phyloP scores from a whole-genome alignment of 352 stramenopile genomes.

The Phytopythium ostracodes region DNA sequence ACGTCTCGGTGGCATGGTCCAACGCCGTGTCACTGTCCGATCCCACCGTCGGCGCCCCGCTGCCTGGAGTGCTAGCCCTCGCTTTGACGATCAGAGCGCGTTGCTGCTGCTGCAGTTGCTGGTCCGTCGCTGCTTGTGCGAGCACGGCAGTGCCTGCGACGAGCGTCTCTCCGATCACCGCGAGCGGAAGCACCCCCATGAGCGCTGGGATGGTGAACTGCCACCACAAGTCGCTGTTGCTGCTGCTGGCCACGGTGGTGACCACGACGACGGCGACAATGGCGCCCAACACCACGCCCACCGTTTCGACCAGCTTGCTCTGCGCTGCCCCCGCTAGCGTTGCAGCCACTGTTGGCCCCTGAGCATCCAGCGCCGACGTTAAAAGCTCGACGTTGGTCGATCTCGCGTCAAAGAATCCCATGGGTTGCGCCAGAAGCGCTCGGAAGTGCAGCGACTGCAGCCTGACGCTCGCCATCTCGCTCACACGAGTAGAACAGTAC shows the following conservation, averaged over 20 bases:
- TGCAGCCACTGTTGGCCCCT: slow-evolving; percentile 42
- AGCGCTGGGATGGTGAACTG: neutral
- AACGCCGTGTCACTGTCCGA: neutral
- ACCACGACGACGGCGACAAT: neutral
- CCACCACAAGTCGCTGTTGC: slow-evolving; percentile 2
- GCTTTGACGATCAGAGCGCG: neutral
- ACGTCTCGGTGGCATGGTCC: neutral
- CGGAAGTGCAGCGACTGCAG: slow-evolving; percentile 34
- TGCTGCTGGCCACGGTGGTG: neutral
- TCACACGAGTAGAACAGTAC: neutral
- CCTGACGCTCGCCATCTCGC: slow-evolving; percentile 1
- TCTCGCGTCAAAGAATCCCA: slow-evolving; percentile 70
- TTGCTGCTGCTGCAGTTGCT: neutral
- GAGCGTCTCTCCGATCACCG: slow-evolving; percentile 3
- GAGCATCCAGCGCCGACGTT: slow-evolving; percentile 45
- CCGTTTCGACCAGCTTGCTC: slow-evolving; percentile 34
- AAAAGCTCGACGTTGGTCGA: slow-evolving; percentile 45
- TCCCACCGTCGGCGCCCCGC: too few relatives aligned
- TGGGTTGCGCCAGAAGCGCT: slow-evolving; percentile 36
- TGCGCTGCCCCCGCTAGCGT: slow-evolving; percentile 20
- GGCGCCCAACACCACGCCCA: slow-evolving; percentile 4
- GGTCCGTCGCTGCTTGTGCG: neutral
- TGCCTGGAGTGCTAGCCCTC: neutral
- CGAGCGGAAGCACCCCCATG: slow-evolving; percentile 2
- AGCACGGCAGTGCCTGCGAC: neutral